Percentiles rank a stretch among this genome's conserved stretches.
Conservation (phyloP, 805 yeast species). For the Cyberlindnera bimundalis region DNA sequence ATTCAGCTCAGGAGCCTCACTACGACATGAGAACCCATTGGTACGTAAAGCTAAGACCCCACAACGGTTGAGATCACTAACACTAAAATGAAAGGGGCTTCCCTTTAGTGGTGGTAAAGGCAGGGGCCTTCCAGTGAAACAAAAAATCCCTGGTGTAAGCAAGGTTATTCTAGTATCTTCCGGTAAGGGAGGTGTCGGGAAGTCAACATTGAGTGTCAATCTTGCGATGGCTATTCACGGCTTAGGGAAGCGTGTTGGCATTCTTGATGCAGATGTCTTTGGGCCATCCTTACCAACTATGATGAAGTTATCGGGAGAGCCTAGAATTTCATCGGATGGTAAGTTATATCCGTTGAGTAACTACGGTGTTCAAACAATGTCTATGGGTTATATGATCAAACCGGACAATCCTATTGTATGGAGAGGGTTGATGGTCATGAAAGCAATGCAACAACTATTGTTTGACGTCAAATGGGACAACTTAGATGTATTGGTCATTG, state of each 20-base stretch:
- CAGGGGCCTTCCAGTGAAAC: constrained; percentile 53
- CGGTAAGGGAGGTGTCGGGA: constrained; percentile 86
- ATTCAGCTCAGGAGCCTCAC: not conserved
- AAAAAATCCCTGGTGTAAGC: constrained; percentile 55
- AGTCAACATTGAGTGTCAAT: constrained; percentile 69
- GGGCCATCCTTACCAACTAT: constrained; percentile 82
- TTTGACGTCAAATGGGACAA: constrained; percentile 76
- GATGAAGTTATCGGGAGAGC: constrained; percentile 67
- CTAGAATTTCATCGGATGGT: constrained; percentile 49
- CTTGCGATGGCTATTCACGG: constrained; percentile 58
- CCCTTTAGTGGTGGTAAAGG: constrained; percentile 31
- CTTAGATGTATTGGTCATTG: constrained; percentile 68
- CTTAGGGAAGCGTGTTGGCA: constrained; percentile 56
- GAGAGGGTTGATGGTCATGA: constrained; percentile 86
- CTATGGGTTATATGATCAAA: constrained; percentile 77
- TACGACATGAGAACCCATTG: constrained; percentile 48
- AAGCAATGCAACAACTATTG: constrained; percentile 78
- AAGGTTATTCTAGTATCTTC: constrained; percentile 66
- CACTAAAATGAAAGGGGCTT: constrained; percentile 18
- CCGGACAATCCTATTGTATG: constrained; percentile 73
- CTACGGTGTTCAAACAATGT: constrained; percentile 80
- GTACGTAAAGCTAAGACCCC: constrained; percentile 35
- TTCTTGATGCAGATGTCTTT: constrained; percentile 77
- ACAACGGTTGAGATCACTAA: not conserved
- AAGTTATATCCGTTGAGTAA: constrained; percentile 63